Percentiles rank a stretch among this genome's conserved stretches.
phyloP scores from a whole-genome alignment of 257 asterid genomes.

The Thymus quinquecostatus region DNA sequence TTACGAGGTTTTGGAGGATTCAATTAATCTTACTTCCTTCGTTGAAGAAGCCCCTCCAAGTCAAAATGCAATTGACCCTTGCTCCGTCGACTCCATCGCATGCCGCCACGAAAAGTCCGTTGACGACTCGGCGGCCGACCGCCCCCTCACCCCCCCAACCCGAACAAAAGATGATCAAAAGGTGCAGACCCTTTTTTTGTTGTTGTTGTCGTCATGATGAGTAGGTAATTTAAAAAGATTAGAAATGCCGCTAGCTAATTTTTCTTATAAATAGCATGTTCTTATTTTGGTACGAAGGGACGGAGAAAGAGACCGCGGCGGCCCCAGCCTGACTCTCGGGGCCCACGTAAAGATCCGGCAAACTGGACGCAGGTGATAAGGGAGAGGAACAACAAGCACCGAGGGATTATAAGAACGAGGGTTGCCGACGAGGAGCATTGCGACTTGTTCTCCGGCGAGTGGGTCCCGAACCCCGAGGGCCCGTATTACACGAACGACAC shows the following conservation, averaged over 20 bases:
- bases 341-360: background rate
- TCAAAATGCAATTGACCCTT: constrained; percentile 12
- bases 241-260: too few relatives aligned
- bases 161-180: constrained; percentile 14
- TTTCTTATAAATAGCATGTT: background rate
- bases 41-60: constrained; percentile 18
- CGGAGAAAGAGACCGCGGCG: constrained; percentile 31
- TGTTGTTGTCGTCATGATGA: too few relatives aligned
- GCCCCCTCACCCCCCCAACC: background rate
- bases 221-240: too few relatives aligned
- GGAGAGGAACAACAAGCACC: background rate
- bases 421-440: constrained; percentile 43
- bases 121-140: background rate
- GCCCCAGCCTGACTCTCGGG: background rate
- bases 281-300: constrained; percentile 1
- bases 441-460: constrained; percentile 76
- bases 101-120: constrained; percentile 4
- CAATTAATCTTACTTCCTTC: background rate
- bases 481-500: constrained; percentile 72
- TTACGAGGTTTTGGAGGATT: constrained; percentile 25
- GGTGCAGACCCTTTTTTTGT: background rate
- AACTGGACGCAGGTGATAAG: background rate
- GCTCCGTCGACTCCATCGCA: constrained; percentile 21
- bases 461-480: constrained; percentile 72
- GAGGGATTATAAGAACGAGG: constrained; percentile 24